A percentile compares a stretch with the other conserved stretches of the same genome.
These are phyloP conservation scores for Globisporangium radiosum DNA, from an alignment of 352 stramenopile genomes.

Conservation along the genomic window DNA sequence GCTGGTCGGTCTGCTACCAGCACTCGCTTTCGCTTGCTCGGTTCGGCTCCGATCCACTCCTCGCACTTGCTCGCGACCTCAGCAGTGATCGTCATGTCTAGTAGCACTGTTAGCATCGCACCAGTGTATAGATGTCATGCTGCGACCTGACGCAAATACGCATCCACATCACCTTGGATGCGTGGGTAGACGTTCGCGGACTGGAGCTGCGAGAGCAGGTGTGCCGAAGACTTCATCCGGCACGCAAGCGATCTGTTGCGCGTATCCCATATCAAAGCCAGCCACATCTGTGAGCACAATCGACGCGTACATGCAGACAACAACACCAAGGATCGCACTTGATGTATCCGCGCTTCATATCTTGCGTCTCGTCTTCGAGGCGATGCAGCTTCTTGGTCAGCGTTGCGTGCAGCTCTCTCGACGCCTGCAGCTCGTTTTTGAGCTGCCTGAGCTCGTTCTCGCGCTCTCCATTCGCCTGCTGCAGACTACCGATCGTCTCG, in stretches of 20 bases:
- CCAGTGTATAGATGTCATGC: too few species aligned
- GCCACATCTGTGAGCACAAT: background rate
- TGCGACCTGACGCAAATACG: too few species aligned
- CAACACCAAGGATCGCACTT: constrained; percentile 15
- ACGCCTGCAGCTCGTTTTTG: constrained; percentile 34
- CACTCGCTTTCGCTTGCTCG: constrained; percentile 39
- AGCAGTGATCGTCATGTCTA: constrained; percentile 11
- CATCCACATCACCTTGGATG: constrained; percentile 9
- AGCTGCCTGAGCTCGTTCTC: constrained; percentile 35
- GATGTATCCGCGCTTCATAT: constrained; percentile 55
- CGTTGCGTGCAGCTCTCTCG: constrained; percentile 35
- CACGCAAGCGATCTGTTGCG: constrained; percentile 44
- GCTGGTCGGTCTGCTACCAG: background rate
- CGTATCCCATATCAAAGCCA: background rate
- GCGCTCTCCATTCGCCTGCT: constrained; percentile 40
- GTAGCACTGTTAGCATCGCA: too few species aligned
- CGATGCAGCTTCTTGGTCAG: constrained; percentile 40
- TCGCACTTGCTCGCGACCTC: constrained; percentile 19
- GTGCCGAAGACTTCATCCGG: constrained; percentile 41
- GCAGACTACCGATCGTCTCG: constrained; percentile 48
- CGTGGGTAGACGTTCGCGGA: constrained; percentile 12
- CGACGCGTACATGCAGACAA: too few species aligned
- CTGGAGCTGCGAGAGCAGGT: constrained; percentile 42
- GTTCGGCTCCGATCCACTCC: constrained; percentile 20
- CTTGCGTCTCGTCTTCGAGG: constrained; percentile 26